phyloP scores from a whole-genome alignment of 108 stramenopile genomes.

The Aurantiochytrium sp. region DNA sequence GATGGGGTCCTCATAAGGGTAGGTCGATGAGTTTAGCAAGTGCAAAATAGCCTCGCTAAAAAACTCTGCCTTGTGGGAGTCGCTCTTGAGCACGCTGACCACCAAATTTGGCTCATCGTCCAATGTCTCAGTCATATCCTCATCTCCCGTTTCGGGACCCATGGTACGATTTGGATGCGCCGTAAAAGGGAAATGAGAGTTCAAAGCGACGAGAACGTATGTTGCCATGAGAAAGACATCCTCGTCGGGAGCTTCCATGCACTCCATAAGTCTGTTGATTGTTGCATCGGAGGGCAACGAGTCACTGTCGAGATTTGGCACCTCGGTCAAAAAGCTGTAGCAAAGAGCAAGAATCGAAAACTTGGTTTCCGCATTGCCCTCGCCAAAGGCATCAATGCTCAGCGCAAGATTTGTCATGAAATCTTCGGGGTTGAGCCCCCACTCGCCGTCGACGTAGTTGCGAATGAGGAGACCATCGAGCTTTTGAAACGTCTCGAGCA shows the following conservation, averaged over 20 bases:
- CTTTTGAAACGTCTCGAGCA: neutral
- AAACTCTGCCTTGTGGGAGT: neutral
- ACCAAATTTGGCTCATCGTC: neutral
- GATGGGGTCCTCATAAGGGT: neutral
- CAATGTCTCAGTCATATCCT: neutral
- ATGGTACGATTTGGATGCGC: neutral
- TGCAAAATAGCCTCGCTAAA: neutral
- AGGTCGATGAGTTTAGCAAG: neutral
- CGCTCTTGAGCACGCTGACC: neutral
- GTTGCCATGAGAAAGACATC: slow-evolving; percentile 3
- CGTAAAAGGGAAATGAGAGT: neutral
- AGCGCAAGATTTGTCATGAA: neutral
- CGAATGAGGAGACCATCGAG: neutral
- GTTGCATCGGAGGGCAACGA: neutral
- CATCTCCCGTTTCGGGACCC: neutral
- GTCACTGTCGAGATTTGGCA: neutral
- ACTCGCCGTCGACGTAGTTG: neutral
- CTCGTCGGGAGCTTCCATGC: neutral
- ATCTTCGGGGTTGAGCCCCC: neutral
- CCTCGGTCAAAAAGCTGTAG: neutral
- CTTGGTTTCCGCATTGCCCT: neutral
- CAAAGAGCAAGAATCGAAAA: neutral
- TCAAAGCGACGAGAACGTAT: neutral
- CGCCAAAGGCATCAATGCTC: neutral
- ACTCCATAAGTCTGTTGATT: neutral